Evolutionary conservation across 192 early-diverging fungal species (phyloP).

Genomic region (Coemansia sp.): DNA sequence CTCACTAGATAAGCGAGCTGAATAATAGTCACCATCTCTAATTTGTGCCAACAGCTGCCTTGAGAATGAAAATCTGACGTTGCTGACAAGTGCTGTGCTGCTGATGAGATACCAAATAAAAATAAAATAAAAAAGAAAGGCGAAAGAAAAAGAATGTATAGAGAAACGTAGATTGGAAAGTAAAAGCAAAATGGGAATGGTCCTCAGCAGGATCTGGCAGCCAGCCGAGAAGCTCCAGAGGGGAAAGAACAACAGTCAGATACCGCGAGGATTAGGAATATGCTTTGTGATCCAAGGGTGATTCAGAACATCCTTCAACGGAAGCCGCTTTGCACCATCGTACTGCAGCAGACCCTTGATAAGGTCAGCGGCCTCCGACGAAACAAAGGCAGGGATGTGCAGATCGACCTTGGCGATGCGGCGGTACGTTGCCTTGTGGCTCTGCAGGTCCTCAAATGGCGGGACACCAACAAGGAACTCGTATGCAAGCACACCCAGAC

Average conservation of each 20-base stretch:
- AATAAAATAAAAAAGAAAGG: not conserved
- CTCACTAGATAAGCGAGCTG: not conserved
- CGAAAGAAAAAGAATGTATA: not conserved
- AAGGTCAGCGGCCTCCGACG: slow-evolving; percentile 78
- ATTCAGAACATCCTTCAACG: slow-evolving; percentile 70
- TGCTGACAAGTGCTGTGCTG: not conserved
- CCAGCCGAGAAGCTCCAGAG: too few relatives aligned
- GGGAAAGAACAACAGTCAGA: not conserved
- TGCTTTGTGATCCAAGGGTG: slow-evolving; percentile 75
- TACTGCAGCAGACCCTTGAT: slow-evolving; percentile 78
- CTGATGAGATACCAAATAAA: not conserved
- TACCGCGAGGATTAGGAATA: slow-evolving; percentile 20
- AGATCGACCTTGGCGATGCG: slow-evolving; percentile 86
- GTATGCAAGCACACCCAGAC: slow-evolving; percentile 87
- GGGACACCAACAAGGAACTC: slow-evolving; percentile 93
- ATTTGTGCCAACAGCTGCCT: too few relatives aligned
- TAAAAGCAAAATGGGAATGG: not conserved
- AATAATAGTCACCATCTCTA: too few relatives aligned
- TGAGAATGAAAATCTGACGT: too few relatives aligned
- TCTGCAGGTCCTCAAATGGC: slow-evolving; percentile 79
- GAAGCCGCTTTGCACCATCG: slow-evolving; percentile 67
- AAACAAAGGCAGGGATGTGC: slow-evolving; percentile 77
- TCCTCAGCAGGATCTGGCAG: not conserved
- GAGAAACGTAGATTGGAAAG: not conserved
- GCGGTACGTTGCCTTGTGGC: slow-evolving; percentile 72